Base-by-base conservation (phyloP, 352 stramenopile species). In the Globisporangium sylvaticum region DNA sequence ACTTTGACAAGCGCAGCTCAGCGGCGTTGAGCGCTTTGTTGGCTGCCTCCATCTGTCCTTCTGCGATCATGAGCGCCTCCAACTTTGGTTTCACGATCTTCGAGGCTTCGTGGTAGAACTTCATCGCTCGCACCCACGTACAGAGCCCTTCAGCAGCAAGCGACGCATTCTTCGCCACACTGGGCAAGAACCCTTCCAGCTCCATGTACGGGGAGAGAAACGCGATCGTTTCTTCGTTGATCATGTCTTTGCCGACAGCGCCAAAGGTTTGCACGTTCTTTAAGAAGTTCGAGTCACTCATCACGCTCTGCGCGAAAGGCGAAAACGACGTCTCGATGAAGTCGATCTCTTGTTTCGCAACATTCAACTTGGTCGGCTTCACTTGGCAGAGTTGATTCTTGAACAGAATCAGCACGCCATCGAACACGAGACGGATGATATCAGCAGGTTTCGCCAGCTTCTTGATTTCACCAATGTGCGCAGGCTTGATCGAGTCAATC, bases 1-100 rank as follows among this genome's bases (percentile, higher is more conserved):
- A 99, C 72, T 97, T 97, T 10, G 86, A 84, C 0, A 99, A 77
- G 50, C 94, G 82, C n/a, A 77, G 64, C 67, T 99, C 96, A 12
- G 97, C 97, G n/a, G 86, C 91, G 7, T 87, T 88, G 2, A 99
- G 75, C 24, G 93, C 95, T 70, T 98, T 98, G 70, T 99, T 98
- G 0, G 97, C 97, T 7, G 95, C 95, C 63, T 99, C 95, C 91
- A 99, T 98, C 68, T 99, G 92, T 0, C 89, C 94, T 79, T 98
- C 95, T 1, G 97, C 97, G 31, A 99, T 97, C 53, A 87, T 90
- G 12, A 99, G 84, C 25, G 96, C 97, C 73, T 99, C 97, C 2
- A 99, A 85, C 75, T 99, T 99, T 9, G 97, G 97, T 72, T 99
- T 99, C 15, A 99, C 97, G 67, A 99, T 97, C 75, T 99, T 99